Evolutionary conservation across 164 flowering plant genomes (phyloP).

Genomic region (Stephania yunnanensis): DNA sequence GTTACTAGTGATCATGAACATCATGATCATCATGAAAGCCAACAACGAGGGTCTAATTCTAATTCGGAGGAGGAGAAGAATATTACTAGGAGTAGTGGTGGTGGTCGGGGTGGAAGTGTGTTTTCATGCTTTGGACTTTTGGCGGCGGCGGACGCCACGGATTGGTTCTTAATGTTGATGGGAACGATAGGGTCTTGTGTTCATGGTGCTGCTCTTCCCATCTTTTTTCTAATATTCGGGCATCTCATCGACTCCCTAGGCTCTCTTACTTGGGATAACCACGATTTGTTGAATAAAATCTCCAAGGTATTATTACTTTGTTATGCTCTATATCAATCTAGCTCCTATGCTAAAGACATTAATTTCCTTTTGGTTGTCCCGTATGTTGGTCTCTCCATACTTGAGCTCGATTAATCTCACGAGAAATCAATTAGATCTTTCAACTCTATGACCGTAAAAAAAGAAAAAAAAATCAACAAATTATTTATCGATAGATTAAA

Average conservation of each 20-base stretch:
- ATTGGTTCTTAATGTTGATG: conserved; percentile 52
- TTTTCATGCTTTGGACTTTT: conserved; percentile 45
- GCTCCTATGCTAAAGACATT: too few species aligned
- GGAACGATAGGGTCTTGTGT: conserved; percentile 57
- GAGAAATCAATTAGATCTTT: too few species aligned
- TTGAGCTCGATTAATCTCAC: too few species aligned
- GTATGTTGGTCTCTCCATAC: too few species aligned
- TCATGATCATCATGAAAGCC: neutral
- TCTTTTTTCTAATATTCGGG: conserved; percentile 65
- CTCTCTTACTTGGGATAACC: conserved; percentile 32
- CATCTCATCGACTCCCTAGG: conserved; percentile 62
- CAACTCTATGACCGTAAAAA: too few species aligned
- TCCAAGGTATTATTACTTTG: conserved; percentile 44
- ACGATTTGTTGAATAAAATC: conserved; percentile 34
- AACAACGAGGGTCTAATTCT: neutral
- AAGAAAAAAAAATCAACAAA: too few species aligned
- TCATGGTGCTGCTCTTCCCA: conserved; percentile 69
- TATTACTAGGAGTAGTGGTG: neutral
- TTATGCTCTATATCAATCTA: too few species aligned
- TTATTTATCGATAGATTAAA: too few species aligned
- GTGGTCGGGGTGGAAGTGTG: neutral
- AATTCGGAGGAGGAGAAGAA: neutral
- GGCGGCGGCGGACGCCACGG: conserved; percentile 49
- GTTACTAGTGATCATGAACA: neutral
- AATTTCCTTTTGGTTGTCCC: too few species aligned